Conservation (phyloP, 2,329 filamentous ascomycete genomes). For the Cryoendolithus antarcticus region DNA sequence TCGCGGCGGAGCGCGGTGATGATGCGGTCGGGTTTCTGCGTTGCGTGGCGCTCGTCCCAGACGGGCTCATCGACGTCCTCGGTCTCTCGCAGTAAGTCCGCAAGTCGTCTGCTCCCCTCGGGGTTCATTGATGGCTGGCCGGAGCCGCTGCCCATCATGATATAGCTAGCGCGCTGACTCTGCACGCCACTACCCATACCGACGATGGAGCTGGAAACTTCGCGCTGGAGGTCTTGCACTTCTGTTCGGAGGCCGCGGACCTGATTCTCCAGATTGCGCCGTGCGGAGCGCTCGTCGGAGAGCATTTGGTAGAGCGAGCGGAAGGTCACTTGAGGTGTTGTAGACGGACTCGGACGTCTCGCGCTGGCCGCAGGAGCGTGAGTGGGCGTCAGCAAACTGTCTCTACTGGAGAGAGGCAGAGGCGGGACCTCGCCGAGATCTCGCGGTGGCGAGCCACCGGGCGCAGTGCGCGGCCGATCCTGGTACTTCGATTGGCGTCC, state of each 20-base stretch:
- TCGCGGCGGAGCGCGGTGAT: conserved; percentile 5
- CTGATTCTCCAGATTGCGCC: conserved; percentile 22
- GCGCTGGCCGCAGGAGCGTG: neutral
- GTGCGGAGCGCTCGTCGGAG: conserved; percentile 24
- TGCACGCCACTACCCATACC: conserved; percentile 2
- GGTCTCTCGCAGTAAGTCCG: conserved; percentile 16
- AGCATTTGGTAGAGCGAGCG: conserved; percentile 26
- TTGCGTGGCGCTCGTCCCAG: conserved; percentile 5
- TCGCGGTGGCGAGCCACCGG: too few relatives aligned
- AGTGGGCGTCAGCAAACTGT: neutral
- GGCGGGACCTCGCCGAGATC: neutral
- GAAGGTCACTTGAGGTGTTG: conserved; percentile 14
- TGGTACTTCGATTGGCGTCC: too few relatives aligned
- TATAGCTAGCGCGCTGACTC: conserved; percentile 16
- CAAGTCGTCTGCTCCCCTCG: conserved; percentile 8
- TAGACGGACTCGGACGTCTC: conserved; percentile 2
- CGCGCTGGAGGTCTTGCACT: conserved; percentile 20
- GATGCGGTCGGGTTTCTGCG: too few relatives aligned
- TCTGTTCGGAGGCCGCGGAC: conserved; percentile 17
- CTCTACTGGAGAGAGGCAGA: neutral
- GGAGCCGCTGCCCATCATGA: conserved; percentile 7
- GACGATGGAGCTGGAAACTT: conserved; percentile 11
- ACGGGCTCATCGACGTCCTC: conserved; percentile 7
- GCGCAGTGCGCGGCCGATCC: conserved; percentile 13
- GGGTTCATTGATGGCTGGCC: conserved; percentile 1